These are phyloP conservation scores for Piromyces sp. DNA, from an alignment of 192 early-diverging fungal genomes.

Conservation along the genomic window DNA sequence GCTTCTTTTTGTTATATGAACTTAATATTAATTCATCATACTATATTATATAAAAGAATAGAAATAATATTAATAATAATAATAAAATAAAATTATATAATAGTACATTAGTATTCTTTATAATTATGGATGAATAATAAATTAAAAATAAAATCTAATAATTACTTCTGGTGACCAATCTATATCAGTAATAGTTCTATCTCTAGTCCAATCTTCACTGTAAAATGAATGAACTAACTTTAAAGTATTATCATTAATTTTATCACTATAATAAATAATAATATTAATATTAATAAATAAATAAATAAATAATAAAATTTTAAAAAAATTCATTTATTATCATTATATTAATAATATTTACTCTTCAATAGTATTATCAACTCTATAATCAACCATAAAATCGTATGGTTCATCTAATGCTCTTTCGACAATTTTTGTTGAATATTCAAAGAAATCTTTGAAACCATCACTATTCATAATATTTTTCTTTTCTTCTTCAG, in stretches of 20 bases:
- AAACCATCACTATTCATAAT: slow-evolving; percentile 64
- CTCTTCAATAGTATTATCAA: slow-evolving; percentile 32
- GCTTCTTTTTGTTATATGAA: slow-evolving; percentile 77
- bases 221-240: slow-evolving; percentile 53
- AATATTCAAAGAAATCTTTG: slow-evolving; percentile 68
- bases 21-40: slow-evolving; percentile 75
- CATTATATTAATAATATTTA: slow-evolving; percentile 5
- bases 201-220: slow-evolving; percentile 69
- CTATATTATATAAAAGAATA: slow-evolving; percentile 9
- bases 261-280: slow-evolving; percentile 22
- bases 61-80: background rate
- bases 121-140: no score
- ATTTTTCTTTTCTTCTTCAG: slow-evolving; percentile 63
- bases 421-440: slow-evolving; percentile 74
- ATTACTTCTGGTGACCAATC: slow-evolving; percentile 65
- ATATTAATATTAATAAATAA: background rate
- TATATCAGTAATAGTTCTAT: slow-evolving; percentile 80
- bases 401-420: slow-evolving; percentile 75
- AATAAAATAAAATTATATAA: background rate
- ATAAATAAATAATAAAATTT: slow-evolving; percentile 5
- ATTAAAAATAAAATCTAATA: background rate
- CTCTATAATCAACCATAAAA: slow-evolving; percentile 84
- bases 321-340: no score
- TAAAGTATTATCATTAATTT: slow-evolving; percentile 44
- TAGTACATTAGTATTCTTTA: no score